These are phyloP conservation scores for Medicago lupulina DNA, from an alignment of 306 rosid species.

Conservation along the genomic window DNA sequence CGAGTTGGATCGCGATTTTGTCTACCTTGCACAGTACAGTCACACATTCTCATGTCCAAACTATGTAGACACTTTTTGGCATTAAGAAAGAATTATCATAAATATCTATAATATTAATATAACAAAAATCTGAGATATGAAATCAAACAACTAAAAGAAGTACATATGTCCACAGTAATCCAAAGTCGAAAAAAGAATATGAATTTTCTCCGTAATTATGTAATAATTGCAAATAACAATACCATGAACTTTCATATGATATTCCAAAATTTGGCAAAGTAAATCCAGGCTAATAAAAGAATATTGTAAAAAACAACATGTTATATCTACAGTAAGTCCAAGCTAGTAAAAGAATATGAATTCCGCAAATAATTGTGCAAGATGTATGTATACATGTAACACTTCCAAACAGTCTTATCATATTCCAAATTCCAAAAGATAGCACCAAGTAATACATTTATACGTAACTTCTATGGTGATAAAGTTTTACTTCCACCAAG, in stretches of 20 bases:
- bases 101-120: neutral
- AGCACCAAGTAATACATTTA: neutral
- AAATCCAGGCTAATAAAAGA: neutral
- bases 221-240: neutral
- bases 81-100: neutral
- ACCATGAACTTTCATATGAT: neutral
- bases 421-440: neutral
- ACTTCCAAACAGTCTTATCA: neutral
- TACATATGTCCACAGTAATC: neutral
- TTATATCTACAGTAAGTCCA: neutral
- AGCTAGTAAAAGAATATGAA: neutral
- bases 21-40: too few relatives aligned
- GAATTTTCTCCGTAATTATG: neutral
- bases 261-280: neutral
- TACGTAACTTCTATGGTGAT: neutral
- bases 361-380: neutral
- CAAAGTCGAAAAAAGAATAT: neutral
- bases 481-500: neutral
- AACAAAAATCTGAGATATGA: conserved; percentile 1
- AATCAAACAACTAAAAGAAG: conserved; percentile 15
- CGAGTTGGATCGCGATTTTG: too few relatives aligned
- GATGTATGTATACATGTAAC: neutral
- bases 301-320: neutral
- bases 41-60: conserved; percentile 1
- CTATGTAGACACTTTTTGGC: neutral